A percentile compares a stretch with the other conserved stretches of the same genome.
phyloP scores from a whole-genome alignment of 306 rosid species.

The Datisca glomerata region DNA sequence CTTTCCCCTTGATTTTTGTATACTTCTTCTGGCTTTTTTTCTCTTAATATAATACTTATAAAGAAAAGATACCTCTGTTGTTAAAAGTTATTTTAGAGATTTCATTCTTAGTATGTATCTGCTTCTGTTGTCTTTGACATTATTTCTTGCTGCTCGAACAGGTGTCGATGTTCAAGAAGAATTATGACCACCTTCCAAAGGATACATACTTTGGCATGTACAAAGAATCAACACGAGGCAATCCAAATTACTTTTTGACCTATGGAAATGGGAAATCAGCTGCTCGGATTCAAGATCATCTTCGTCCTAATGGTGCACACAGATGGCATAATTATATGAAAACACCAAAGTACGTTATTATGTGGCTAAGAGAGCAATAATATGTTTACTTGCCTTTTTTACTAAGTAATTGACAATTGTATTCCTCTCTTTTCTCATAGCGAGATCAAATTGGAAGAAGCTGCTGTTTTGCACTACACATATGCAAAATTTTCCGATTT shows the following conservation, averaged over 20 bases:
- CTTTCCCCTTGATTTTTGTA: too few species aligned
- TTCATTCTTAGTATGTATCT: too few species aligned
- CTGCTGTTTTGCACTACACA: conserved; percentile 95
- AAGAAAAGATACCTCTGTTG: too few species aligned
- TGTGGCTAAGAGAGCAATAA: not conserved
- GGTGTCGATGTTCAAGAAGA: conserved; percentile 95
- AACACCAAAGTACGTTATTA: conserved; percentile 58
- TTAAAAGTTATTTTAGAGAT: not conserved
- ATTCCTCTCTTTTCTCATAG: conserved; percentile 26
- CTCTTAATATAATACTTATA: too few species aligned
- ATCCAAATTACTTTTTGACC: conserved; percentile 93
- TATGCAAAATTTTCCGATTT: conserved; percentile 88
- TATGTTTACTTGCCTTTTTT: conserved; percentile 3
- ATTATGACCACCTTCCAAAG: conserved; percentile 89
- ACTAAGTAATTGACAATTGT: conserved; percentile 13
- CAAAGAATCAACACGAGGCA: conserved; percentile 83
- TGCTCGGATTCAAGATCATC: conserved; percentile 86
- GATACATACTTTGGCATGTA: conserved; percentile 93
- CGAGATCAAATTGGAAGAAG: conserved; percentile 94
- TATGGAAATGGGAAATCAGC: conserved; percentile 97
- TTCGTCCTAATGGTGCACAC: conserved; percentile 97
- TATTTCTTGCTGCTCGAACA: conserved; percentile 24
- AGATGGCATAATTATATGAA: conserved; percentile 99
- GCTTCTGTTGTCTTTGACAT: too few species aligned
- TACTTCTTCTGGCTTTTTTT: too few species aligned